Conservation (phyloP, 1,284 basidiomycete species). For the Leccinum insolens region DNA sequence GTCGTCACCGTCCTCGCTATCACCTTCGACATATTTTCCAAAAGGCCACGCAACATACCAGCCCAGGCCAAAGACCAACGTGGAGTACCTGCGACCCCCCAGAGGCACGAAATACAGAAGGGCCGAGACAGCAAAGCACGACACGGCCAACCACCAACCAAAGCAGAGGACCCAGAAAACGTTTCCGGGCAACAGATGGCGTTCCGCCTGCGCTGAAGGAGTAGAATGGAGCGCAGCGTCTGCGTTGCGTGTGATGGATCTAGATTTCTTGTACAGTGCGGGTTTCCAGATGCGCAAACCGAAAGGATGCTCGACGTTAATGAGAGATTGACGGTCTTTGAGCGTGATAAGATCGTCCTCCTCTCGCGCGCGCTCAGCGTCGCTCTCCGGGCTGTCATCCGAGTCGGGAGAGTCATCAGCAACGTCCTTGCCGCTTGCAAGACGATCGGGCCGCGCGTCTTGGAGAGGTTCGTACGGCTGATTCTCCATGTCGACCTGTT, state of each 20-base stretch:
- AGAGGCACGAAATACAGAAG: constrained; percentile 76
- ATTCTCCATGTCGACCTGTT: constrained; percentile 39
- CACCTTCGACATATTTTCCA: constrained; percentile 97
- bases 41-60: constrained; percentile 99
- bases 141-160: constrained; percentile 88
- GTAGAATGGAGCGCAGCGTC: constrained; percentile 92
- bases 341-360: constrained; percentile 93
- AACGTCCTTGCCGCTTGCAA: constrained; percentile 30
- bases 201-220: constrained; percentile 90
- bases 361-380: constrained; percentile 40
- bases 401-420: constrained; percentile 36
- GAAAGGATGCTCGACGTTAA: constrained; percentile 99
- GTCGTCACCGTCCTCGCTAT: constrained; percentile 52
- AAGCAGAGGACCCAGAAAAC: constrained; percentile 88
- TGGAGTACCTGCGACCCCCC: constrained; percentile 85
- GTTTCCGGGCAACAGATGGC: constrained; percentile 91
- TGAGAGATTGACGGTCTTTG: constrained; percentile 96
- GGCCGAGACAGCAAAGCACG: constrained; percentile 70
- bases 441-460: constrained; percentile 31
- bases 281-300: constrained; percentile 99
- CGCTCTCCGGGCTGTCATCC: constrained; percentile 36
- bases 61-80: constrained; percentile 88
- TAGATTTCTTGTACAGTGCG: constrained; percentile 97
- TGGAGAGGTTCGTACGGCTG: constrained; percentile 36
- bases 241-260: constrained; percentile 94